Conservation (phyloP, 257 asterid species). For the Forsythia viridissima region DNA sequence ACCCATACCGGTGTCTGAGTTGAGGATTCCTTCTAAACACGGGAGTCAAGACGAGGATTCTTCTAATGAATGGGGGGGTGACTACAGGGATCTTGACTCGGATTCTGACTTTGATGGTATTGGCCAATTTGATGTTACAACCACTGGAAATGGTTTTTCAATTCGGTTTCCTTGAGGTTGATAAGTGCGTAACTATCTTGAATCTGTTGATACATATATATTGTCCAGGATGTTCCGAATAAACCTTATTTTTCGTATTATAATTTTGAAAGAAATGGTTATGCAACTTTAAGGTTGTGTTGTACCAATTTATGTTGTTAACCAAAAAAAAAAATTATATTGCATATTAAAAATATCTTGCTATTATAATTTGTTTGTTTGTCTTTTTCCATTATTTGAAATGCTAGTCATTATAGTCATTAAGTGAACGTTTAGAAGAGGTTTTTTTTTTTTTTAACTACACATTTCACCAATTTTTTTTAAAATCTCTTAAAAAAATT, state of each 20-base stretch:
- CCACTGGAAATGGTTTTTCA: slow-evolving; percentile 61
- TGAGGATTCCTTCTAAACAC: slow-evolving; percentile 69
- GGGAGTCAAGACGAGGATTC: slow-evolving; percentile 57
- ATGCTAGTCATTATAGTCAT: background rate
- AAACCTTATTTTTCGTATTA: background rate
- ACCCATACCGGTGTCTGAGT: slow-evolving; percentile 59
- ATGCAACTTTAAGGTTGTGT: background rate
- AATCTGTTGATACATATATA: no score
- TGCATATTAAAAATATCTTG: no score
- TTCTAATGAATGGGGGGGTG: slow-evolving; percentile 55
- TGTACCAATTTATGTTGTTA: background rate
- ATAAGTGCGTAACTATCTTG: background rate
- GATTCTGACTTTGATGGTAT: slow-evolving; percentile 69
- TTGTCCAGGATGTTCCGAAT: background rate
- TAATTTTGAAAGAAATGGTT: background rate
- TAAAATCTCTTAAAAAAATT: no score
- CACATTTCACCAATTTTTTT: no score
- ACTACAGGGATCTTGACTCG: slow-evolving; percentile 46
- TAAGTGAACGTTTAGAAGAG: background rate
- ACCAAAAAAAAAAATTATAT: no score
- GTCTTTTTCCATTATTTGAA: background rate
- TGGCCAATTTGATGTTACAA: slow-evolving; percentile 41
- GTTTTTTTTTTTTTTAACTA: no score
- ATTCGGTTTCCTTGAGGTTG: slow-evolving; percentile 55
- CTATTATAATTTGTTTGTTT: no score